phyloP scores from a whole-genome alignment of 2,329 filamentous ascomycete species.

The Penicillium janthinellum region DNA sequence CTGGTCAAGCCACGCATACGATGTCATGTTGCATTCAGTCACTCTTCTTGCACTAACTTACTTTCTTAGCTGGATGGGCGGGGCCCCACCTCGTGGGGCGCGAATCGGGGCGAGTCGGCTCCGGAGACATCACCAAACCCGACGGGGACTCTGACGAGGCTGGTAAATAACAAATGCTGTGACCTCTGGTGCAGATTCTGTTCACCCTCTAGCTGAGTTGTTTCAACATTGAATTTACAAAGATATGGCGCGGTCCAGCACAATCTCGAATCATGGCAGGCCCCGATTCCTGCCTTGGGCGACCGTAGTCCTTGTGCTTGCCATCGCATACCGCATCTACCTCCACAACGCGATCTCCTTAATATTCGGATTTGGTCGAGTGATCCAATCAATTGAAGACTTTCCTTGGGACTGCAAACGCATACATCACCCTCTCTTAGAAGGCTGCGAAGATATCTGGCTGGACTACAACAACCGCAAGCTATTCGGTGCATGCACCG shows the following conservation, averaged over 20 bases:
- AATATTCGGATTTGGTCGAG: conserved; percentile 33
- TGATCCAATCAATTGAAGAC: conserved; percentile 32
- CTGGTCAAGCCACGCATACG: no score
- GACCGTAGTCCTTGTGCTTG: not conserved
- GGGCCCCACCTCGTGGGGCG: not conserved
- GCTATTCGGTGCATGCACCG: conserved; percentile 31
- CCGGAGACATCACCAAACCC: not conserved
- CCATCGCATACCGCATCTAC: conserved; percentile 3
- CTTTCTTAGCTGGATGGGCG: not conserved
- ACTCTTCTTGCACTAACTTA: not conserved
- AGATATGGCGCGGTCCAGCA: not conserved
- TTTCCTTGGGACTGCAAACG: conserved; percentile 34
- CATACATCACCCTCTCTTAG: conserved; percentile 29
- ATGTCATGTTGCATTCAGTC: no score
- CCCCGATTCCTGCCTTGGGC: not conserved
- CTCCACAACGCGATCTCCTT: conserved; percentile 15
- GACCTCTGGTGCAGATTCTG: not conserved
- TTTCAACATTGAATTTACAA: not conserved
- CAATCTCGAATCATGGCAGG: not conserved
- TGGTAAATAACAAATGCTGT: not conserved
- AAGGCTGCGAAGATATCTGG: conserved; percentile 36
- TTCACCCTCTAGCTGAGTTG: not conserved
- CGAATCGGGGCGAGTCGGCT: not conserved
- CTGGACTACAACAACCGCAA: conserved; percentile 28
- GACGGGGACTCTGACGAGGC: not conserved